These are phyloP conservation scores for Bifiguratus adelaidae DNA, from an alignment of 192 early-diverging fungal species.

Conservation along the genomic window DNA sequence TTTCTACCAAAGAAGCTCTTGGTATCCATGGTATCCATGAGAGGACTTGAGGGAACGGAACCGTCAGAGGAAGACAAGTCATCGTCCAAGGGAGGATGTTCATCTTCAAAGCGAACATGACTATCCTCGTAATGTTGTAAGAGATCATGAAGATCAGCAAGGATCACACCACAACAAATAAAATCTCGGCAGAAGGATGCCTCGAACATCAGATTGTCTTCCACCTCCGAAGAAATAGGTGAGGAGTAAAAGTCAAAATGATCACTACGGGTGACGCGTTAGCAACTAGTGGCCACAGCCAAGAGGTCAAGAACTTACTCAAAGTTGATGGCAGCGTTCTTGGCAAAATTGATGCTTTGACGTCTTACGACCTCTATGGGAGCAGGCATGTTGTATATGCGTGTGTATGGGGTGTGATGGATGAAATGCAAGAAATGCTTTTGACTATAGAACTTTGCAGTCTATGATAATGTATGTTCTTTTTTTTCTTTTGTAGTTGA, in stretches of 20 bases:
- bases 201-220: conserved; percentile 67
- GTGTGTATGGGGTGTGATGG: neutral
- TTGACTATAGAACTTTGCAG: too few species aligned
- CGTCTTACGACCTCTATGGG: conserved; percentile 18
- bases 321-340: conserved; percentile 21
- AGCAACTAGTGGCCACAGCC: neutral
- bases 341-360: conserved; percentile 17
- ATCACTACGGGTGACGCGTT: neutral
- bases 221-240: conserved; percentile 15
- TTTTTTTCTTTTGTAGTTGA: too few species aligned
- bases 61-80: conserved; percentile 5
- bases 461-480: too few species aligned
- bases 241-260: conserved; percentile 3
- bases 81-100: conserved; percentile 41
- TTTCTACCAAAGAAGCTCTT: too few species aligned
- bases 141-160: conserved; percentile 88
- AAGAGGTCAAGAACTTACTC: conserved; percentile 13
- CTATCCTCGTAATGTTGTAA: conserved; percentile 95
- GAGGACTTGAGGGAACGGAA: conserved; percentile 11
- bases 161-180: conserved; percentile 82
- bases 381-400: conserved; percentile 14
- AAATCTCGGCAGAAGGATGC: conserved; percentile 93
- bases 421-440: neutral
- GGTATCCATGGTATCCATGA: conserved; percentile 7
- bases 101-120: conserved; percentile 83